Percentiles rank a stretch among this genome's conserved stretches.
These are phyloP conservation scores for Ogataea pilisensis DNA, from an alignment of 805 yeast species.

Conservation along the genomic window DNA sequence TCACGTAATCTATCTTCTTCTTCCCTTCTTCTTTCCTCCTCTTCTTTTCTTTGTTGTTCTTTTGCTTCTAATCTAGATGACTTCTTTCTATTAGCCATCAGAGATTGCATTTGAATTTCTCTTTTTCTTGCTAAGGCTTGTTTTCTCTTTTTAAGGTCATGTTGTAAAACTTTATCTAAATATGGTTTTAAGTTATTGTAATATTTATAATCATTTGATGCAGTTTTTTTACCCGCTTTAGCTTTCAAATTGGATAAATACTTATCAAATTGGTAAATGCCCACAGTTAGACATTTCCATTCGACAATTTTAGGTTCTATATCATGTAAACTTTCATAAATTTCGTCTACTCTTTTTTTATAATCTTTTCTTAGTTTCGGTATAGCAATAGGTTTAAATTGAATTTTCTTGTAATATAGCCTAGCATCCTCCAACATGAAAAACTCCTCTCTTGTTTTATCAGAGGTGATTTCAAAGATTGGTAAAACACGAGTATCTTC, in stretches of 20 bases:
- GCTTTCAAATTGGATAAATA: slow-evolving; percentile 29
- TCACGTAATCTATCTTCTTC: slow-evolving; percentile 42
- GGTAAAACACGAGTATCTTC: slow-evolving; percentile 23
- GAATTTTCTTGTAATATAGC: slow-evolving; percentile 39
- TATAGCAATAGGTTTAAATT: slow-evolving; percentile 30
- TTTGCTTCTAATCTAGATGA: slow-evolving; percentile 71
- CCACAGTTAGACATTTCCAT: slow-evolving; percentile 40
- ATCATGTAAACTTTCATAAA: slow-evolving; percentile 11
- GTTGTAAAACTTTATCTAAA: slow-evolving; percentile 34
- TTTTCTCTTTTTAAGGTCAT: slow-evolving; percentile 52
- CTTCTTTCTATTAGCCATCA: slow-evolving; percentile 66
- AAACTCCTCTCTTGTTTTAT: slow-evolving; percentile 22
- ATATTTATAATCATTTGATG: slow-evolving; percentile 26
- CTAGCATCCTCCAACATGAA: slow-evolving; percentile 48
- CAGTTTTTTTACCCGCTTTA: slow-evolving; percentile 29
- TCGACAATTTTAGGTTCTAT: slow-evolving; percentile 35
- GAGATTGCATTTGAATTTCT: slow-evolving; percentile 57
- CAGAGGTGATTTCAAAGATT: slow-evolving; percentile 14
- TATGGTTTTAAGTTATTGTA: slow-evolving; percentile 28
- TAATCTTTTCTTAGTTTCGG: slow-evolving; percentile 34
- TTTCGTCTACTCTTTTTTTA: slow-evolving; percentile 19
- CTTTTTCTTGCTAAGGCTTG: slow-evolving; percentile 52
- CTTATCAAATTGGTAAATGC: slow-evolving; percentile 40
- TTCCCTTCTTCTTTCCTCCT: slow-evolving; percentile 43
- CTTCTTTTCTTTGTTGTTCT: slow-evolving; percentile 48